A percentile compares a stretch with the other conserved stretches of the same genome.
Conservation (phyloP, 2,329 filamentous ascomycete genomes). For the Ophiostoma fasciatum region DNA sequence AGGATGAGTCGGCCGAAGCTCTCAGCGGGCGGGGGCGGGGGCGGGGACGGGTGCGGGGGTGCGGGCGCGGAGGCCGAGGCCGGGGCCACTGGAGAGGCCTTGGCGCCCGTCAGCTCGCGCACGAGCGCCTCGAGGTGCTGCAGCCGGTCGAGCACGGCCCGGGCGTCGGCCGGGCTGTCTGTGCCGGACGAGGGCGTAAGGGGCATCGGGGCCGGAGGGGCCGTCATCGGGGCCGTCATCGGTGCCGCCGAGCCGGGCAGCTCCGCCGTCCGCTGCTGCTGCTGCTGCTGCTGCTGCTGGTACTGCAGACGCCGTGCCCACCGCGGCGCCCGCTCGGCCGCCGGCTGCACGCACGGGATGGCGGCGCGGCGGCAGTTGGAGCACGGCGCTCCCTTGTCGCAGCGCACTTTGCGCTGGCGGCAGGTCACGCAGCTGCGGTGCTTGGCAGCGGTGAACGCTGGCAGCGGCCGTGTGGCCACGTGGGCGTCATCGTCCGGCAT, state of each 20-base stretch:
- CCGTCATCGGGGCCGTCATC: too few relatives aligned
- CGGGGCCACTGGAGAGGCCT: constrained; percentile 17
- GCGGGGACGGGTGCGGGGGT: constrained; percentile 2
- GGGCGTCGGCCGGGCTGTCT: constrained; percentile 16
- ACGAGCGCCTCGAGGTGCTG: constrained; percentile 35
- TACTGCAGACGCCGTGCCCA: constrained; percentile 34
- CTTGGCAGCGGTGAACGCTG: constrained; percentile 19
- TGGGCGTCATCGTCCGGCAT: too few relatives aligned
- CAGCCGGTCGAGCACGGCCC: constrained; percentile 33
- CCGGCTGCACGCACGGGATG: constrained; percentile 35
- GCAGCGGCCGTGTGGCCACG: too few relatives aligned
- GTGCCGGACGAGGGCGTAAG: not conserved
- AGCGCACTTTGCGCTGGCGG: constrained; percentile 39
- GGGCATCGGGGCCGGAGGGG: too few relatives aligned
- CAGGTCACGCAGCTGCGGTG: constrained; percentile 34
- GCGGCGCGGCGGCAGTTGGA: constrained; percentile 38
- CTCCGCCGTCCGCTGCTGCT: not conserved
- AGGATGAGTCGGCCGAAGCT: constrained; percentile 34
- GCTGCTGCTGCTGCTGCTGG: constrained; percentile 6
- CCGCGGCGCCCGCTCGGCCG: constrained; percentile 31
- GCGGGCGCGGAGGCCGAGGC: constrained; percentile 11
- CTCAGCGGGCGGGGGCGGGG: constrained; percentile 17
- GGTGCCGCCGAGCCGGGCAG: too few relatives aligned
- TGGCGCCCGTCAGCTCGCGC: constrained; percentile 33
- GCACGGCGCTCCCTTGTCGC: constrained; percentile 39